Evolutionary conservation across 1,139 yeast species (phyloP).

Genomic region (Candida labiduridarum): DNA sequence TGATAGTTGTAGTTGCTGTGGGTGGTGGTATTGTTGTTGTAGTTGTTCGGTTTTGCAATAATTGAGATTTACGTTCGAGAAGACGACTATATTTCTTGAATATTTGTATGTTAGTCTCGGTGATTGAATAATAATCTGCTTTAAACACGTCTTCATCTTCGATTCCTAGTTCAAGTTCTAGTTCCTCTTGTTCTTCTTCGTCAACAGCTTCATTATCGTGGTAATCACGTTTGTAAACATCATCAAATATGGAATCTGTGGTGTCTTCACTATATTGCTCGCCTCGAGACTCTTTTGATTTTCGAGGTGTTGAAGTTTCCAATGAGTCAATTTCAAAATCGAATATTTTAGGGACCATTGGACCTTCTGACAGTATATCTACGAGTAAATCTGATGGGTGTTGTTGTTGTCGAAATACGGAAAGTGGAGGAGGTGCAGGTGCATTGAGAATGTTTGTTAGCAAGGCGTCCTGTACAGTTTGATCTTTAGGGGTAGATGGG

Average conservation of each 20-base stretch:
- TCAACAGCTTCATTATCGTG: neutral
- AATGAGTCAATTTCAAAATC: constrained; percentile 11
- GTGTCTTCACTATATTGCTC: neutral
- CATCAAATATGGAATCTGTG: constrained; percentile 4
- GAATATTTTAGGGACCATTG: neutral
- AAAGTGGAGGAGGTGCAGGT: neutral
- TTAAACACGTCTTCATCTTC: constrained; percentile 3
- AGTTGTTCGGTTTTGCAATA: neutral
- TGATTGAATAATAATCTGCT: constrained; percentile 4
- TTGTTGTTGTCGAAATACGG: neutral
- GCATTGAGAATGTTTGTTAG: neutral
- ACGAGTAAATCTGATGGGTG: neutral
- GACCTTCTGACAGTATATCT: neutral
- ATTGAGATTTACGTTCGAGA: neutral
- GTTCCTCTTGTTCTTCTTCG: neutral
- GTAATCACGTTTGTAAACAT: neutral
- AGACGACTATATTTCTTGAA: constrained; percentile 7
- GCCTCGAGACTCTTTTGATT: neutral
- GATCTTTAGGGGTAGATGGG: neutral
- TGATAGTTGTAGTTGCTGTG: neutral
- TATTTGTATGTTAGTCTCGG: constrained; percentile 27
- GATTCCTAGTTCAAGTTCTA: neutral
- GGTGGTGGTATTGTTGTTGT: no score
- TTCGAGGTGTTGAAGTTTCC: constrained; percentile 7
- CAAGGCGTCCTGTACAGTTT: neutral